Evolutionary conservation across 768 basidiomycete species (phyloP), one percentile per base, ranked within the genome.

Genomic region (Cystobasidium onofrii): DNA sequence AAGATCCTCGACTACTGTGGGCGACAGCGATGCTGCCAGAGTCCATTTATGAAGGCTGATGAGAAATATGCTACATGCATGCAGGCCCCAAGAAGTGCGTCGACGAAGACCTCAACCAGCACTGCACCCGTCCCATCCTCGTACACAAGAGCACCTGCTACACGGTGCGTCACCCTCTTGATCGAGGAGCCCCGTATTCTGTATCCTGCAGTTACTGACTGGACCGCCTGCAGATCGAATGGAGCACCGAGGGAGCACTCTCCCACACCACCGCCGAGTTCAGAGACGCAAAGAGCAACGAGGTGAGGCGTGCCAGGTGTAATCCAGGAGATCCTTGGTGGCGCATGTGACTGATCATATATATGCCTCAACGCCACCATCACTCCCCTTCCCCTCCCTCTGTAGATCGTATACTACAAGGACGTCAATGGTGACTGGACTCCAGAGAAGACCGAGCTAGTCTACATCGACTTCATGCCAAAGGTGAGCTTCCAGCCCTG

Each of bases 211-310:
- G 4, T 6, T 39, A 66, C 64, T 31, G 31, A 20, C 34, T 39
- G 4, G 34, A 43, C 20, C 29, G 20, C 61, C 23, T 41, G n/a
- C 31, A 67, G 65, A n/a, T 71, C 54, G 69, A 71, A 55, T 71
- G 69, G 69, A 57, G 33, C 69, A 71, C 69, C 17, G 69, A 71
- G 54, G 69, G 69, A 12, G 41, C 52, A 1, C 54, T 71, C 9
- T 57, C 54, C 20, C 69, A 71, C 69, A 71, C 69, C 18, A 71
- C 69, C 39, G 44, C 44, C 12, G 69, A 71, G 55, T 41, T 71
- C 54, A n/a, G 69, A 57, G 69, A 71, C 29, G 69, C 69, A 34
- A 71, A 71, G 43, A 55, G 50, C n/a, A 71, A 46, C 69, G 69
- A 71, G 44, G 50, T 67, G 44, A 12, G 20, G 52, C 52, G n/a